Conservation (phyloP, 345 rosid species). For the Bruguiera sexangula region DNA sequence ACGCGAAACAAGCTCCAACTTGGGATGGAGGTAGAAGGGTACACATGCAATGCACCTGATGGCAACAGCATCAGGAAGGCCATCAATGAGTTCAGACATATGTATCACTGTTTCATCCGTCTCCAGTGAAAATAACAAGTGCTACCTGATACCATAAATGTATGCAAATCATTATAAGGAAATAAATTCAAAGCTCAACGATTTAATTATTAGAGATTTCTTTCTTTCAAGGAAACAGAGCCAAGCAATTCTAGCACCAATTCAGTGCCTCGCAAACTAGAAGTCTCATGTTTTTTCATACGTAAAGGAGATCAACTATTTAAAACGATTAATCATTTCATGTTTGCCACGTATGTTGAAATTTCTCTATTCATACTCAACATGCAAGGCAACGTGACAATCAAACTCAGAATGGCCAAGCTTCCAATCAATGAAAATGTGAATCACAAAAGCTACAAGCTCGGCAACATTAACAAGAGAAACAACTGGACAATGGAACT, state of each 20-base stretch:
- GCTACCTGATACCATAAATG: constrained; percentile 28
- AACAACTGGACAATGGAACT: not conserved
- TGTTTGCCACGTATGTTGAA: not conserved
- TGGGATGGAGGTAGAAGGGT: constrained; percentile 69
- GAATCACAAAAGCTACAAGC: not conserved
- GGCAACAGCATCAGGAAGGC: constrained; percentile 89
- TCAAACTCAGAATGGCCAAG: not conserved
- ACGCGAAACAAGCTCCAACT: constrained; percentile 83
- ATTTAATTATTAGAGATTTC: constrained; percentile 7
- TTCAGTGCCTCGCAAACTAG: no score
- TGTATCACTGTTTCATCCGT: constrained; percentile 41
- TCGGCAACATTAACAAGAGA: not conserved
- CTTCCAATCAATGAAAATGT: not conserved
- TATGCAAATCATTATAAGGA: constrained; percentile 1
- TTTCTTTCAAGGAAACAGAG: no score
- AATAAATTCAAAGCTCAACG: constrained; percentile 1
- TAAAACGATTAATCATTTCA: not conserved
- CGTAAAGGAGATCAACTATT: no score
- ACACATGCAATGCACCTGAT: constrained; percentile 92
- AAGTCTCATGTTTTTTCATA: no score
- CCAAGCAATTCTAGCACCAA: no score
- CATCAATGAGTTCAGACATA: constrained; percentile 90
- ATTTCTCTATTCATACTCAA: not conserved
- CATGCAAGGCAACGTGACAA: not conserved
- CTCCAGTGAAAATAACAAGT: constrained; percentile 7